phyloP scores from a whole-genome alignment of 2,329 filamentous ascomycete species.

The Waltergamsia citrina region DNA sequence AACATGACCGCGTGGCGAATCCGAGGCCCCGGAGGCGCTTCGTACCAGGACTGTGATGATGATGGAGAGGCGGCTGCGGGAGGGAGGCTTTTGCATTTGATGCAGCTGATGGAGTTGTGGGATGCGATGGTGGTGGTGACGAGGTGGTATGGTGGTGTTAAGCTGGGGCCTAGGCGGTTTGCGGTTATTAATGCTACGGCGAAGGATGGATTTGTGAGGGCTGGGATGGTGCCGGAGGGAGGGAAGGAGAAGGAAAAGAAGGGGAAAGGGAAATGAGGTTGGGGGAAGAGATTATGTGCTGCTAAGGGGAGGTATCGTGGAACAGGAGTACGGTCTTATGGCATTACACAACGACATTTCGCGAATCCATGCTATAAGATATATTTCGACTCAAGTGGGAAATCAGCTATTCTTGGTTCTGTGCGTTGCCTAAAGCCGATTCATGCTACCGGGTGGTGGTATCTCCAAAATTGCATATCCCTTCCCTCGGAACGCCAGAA shows the following conservation, averaged over 20 bases:
- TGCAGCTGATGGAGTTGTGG: constrained; percentile 95
- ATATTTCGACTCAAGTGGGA: too few species aligned
- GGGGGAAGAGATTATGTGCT: too few species aligned
- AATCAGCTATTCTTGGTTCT: too few species aligned
- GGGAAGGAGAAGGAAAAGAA: constrained; percentile 27
- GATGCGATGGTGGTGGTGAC: constrained; percentile 87
- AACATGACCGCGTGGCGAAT: constrained; percentile 96
- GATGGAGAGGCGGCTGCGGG: constrained; percentile 94
- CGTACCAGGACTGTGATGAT: constrained; percentile 86
- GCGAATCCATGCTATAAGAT: too few species aligned
- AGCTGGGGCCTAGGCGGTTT: constrained; percentile 82
- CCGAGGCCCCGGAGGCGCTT: constrained; percentile 35
- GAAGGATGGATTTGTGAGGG: constrained; percentile 73
- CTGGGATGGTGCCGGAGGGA: constrained; percentile 54
- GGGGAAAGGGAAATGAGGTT: constrained; percentile 16
- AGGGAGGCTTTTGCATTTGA: constrained; percentile 71
- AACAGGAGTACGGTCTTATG: too few species aligned
- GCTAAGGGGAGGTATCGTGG: too few species aligned
- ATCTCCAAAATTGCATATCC: too few species aligned
- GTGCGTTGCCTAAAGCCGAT: too few species aligned
- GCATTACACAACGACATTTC: too few species aligned
- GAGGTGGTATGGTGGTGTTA: constrained; percentile 89
- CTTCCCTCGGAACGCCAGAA: too few species aligned
- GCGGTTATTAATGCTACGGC: constrained; percentile 81
- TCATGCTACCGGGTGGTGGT: too few species aligned